Conservation (phyloP, 2,329 filamentous ascomycete species). For the Aspergillus sp. region DNA sequence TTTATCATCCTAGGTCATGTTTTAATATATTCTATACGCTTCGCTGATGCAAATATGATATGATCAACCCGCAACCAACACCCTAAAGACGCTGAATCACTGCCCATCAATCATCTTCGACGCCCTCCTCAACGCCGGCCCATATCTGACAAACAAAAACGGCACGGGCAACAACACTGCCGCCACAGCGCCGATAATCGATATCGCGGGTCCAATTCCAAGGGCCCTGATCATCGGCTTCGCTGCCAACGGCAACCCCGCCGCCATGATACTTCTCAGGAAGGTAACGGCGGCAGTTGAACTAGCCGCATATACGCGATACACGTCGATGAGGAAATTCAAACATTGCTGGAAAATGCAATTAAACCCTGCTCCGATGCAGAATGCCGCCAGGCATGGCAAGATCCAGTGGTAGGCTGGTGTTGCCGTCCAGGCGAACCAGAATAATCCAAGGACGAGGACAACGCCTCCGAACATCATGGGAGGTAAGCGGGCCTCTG, state of each 20-base stretch:
- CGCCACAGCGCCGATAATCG: background rate
- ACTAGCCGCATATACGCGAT: slow-evolving; percentile 38
- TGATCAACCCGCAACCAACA: too few species aligned
- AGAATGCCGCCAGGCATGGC: slow-evolving; percentile 23
- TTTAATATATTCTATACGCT: too few species aligned
- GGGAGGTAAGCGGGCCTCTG: slow-evolving; percentile 47
- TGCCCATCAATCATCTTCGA: background rate
- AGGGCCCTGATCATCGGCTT: slow-evolving; percentile 45
- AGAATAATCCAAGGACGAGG: slow-evolving; percentile 48
- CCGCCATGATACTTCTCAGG: slow-evolving; percentile 45
- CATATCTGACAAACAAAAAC: background rate
- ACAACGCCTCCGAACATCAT: slow-evolving; percentile 49
- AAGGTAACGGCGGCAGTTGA: slow-evolving; percentile 49
- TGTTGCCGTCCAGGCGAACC: slow-evolving; percentile 46
- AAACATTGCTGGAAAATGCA: background rate
- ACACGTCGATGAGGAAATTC: background rate
- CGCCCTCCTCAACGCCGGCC: background rate
- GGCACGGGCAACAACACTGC: background rate
- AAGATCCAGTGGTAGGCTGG: slow-evolving; percentile 21
- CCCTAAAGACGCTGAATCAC: too few species aligned
- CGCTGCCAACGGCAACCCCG: slow-evolving; percentile 38
- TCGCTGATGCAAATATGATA: too few species aligned
- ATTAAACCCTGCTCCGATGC: slow-evolving; percentile 52
- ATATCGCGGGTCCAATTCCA: slow-evolving; percentile 43
- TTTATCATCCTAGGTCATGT: too few species aligned